Percentiles rank a stretch among this genome's conserved stretches.
These are phyloP conservation scores for Fusarium nurragi DNA, from an alignment of 2,329 filamentous ascomycete species.

Conservation along the genomic window DNA sequence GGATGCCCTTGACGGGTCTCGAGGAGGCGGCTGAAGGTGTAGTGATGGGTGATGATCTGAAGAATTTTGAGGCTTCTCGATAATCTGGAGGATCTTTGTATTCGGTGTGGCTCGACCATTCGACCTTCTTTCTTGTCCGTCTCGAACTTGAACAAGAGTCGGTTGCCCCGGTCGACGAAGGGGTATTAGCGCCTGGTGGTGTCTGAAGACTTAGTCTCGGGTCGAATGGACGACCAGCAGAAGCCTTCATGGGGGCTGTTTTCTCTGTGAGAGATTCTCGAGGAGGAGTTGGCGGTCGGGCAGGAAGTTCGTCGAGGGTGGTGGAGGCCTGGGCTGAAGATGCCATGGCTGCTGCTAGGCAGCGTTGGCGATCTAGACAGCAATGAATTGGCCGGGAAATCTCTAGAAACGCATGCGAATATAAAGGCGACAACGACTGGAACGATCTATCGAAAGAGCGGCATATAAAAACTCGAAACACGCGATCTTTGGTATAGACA, in stretches of 20 bases:
- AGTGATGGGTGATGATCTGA: conserved; percentile 54
- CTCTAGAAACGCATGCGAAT: conserved; percentile 37
- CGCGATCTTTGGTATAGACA: neutral
- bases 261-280: conserved; percentile 59
- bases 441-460: neutral
- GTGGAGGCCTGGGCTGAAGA: conserved; percentile 52
- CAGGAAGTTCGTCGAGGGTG: conserved; percentile 62
- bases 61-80: conserved; percentile 49
- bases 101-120: conserved; percentile 65
- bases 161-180: conserved; percentile 53
- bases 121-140: conserved; percentile 63
- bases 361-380: conserved; percentile 54
- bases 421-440: conserved; percentile 4
- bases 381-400: conserved; percentile 44
- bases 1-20: conserved; percentile 72
- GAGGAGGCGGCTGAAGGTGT: conserved; percentile 52
- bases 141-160: conserved; percentile 56
- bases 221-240: conserved; percentile 53
- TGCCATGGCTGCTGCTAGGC: conserved; percentile 55
- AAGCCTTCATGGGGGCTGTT: conserved; percentile 49
- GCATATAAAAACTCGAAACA: conserved; percentile 1
- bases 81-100: conserved; percentile 64
- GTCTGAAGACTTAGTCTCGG: conserved; percentile 56
- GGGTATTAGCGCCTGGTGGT: conserved; percentile 61
- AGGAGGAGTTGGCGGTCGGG: conserved; percentile 75